These are phyloP conservation scores for Tricholoma matsutake DNA, from an alignment of 768 basidiomycete species.

Conservation along the genomic window DNA sequence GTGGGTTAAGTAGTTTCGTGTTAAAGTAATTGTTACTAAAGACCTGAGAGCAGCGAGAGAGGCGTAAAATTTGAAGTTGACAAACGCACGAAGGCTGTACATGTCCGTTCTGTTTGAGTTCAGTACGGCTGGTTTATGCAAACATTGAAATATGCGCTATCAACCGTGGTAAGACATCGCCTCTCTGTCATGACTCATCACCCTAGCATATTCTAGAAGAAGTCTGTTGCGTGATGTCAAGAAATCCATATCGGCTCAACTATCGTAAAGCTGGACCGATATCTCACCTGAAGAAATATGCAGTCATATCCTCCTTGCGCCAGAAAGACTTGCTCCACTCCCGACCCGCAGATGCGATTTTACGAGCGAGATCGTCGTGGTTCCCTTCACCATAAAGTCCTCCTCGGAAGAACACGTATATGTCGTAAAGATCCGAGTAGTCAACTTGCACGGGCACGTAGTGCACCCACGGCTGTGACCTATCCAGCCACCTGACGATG, in stretches of 20 bases:
- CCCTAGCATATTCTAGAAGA: slow-evolving; percentile 26
- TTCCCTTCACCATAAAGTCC: slow-evolving; percentile 44
- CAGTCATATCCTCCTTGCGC: slow-evolving; percentile 47
- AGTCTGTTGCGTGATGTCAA: slow-evolving; percentile 14
- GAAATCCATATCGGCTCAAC: neutral
- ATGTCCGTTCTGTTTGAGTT: too few relatives aligned
- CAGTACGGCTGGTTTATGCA: too few relatives aligned
- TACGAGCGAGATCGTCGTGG: slow-evolving; percentile 53
- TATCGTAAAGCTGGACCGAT: neutral
- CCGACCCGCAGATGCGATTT: slow-evolving; percentile 50
- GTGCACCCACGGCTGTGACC: slow-evolving; percentile 64
- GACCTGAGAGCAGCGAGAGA: too few relatives aligned
- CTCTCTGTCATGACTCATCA: slow-evolving; percentile 28
- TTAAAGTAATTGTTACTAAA: too few relatives aligned
- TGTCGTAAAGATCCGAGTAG: slow-evolving; percentile 60
- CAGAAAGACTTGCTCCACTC: slow-evolving; percentile 49
- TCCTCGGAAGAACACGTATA: slow-evolving; percentile 64
- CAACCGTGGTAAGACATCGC: slow-evolving; percentile 23
- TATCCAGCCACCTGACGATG: slow-evolving; percentile 43
- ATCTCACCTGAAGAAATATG: slow-evolving; percentile 44
- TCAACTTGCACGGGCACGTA: slow-evolving; percentile 64
- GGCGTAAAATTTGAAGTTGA: too few relatives aligned
- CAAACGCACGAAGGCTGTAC: too few relatives aligned
- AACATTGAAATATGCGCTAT: neutral
- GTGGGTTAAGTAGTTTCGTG: too few relatives aligned